phyloP scores from a whole-genome alignment of 371 early-diverging fungal genomes.

The Zychaea mexicana region DNA sequence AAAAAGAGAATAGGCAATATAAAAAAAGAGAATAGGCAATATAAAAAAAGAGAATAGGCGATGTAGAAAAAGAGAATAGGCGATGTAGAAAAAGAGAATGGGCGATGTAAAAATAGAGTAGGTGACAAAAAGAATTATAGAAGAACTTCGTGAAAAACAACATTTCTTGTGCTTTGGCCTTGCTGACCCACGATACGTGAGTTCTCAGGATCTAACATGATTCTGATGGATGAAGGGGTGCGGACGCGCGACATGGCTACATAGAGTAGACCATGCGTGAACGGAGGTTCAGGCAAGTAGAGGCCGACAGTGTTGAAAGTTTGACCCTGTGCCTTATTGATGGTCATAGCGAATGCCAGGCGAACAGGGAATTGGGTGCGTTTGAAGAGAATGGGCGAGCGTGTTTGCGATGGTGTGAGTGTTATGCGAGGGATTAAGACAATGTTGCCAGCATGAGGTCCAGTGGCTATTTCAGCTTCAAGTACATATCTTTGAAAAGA shows the following conservation, averaged over 20 bases:
- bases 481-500: not conserved
- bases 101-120: too few species aligned
- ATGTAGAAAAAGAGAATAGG: too few species aligned
- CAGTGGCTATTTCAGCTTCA: slow-evolving; percentile 1
- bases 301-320: not conserved
- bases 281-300: slow-evolving; percentile 4
- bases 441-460: not conserved
- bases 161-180: not conserved
- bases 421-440: not conserved
- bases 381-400: not conserved
- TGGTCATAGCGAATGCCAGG: slow-evolving; percentile 1
- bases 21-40: too few species aligned
- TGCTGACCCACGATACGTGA: not conserved
- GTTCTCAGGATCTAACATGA: not conserved
- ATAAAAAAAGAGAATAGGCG: too few species aligned
- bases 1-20: too few species aligned
- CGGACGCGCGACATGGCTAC: slow-evolving; percentile 13
- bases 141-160: slow-evolving; percentile 4
- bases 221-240: not conserved
- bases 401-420: not conserved
- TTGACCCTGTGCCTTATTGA: slow-evolving; percentile 5
- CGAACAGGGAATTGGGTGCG: slow-evolving; percentile 1
- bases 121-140: too few species aligned
- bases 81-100: too few species aligned
- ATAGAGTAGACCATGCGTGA: slow-evolving; percentile 16